A percentile compares a stretch with the other conserved stretches of the same genome.
Conservation (phyloP, 2,329 filamentous ascomycete species). For the Fusarium equiseti region DNA sequence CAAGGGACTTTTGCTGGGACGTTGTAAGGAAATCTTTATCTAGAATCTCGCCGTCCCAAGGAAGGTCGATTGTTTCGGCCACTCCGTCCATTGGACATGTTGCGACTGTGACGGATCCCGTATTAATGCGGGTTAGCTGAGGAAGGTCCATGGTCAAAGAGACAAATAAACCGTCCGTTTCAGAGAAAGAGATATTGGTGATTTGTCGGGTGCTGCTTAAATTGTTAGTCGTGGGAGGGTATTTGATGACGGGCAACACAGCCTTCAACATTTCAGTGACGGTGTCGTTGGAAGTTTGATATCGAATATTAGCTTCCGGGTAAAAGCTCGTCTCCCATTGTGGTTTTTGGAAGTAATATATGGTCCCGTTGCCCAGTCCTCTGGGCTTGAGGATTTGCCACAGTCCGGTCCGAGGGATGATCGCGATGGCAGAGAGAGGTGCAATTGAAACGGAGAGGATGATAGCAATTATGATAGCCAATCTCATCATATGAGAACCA, state of each 20-base stretch:
- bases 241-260: too few species aligned
- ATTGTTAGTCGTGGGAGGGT: too few species aligned
- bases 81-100: background rate
- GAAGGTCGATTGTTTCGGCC: too few species aligned
- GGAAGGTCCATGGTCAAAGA: background rate
- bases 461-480: background rate
- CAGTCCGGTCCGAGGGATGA: background rate
- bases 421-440: background rate
- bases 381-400: background rate
- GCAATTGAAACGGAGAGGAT: background rate
- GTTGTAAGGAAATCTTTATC: background rate
- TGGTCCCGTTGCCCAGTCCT: too few species aligned
- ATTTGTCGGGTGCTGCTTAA: background rate
- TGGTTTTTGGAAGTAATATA: too few species aligned
- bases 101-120: background rate
- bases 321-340: too few species aligned
- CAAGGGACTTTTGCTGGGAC: background rate
- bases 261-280: too few species aligned
- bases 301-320: fast-evolving
- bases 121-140: too few species aligned
- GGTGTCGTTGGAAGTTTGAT: too few species aligned
- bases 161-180: background rate
- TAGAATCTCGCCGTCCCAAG: background rate
- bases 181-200: background rate
- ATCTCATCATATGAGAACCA: too few species aligned